These are phyloP conservation scores for Peltaster fructicola DNA, from an alignment of 2,329 filamentous ascomycete genomes.

Conservation along the genomic window DNA sequence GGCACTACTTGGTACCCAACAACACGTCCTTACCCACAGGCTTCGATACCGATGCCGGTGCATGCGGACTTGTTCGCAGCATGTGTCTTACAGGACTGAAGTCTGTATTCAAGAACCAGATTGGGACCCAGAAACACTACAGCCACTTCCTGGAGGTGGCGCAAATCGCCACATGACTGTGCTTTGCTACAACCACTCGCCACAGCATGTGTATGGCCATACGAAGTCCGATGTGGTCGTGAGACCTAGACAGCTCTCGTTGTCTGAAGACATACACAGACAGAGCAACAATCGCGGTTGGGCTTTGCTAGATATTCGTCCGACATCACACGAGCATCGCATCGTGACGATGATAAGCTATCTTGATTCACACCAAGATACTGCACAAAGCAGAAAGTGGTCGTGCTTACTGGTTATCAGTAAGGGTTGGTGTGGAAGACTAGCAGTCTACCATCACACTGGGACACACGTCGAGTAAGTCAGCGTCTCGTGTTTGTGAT, in stretches of 20 bases:
- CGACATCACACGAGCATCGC: neutral
- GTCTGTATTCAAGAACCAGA: neutral
- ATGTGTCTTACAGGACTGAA: slow-evolving; percentile 1
- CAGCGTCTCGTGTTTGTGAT: slow-evolving; percentile 4
- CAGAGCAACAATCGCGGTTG: too few species aligned
- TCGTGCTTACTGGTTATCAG: too few species aligned
- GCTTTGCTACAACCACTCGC: too few species aligned
- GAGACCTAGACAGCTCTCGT: too few species aligned
- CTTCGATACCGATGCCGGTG: neutral
- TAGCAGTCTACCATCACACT: slow-evolving; percentile 1
- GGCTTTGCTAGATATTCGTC: neutral
- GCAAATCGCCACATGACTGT: too few species aligned
- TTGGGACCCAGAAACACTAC: neutral
- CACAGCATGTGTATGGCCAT: too few species aligned
- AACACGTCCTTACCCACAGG: too few species aligned
- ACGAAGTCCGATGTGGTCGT: too few species aligned
- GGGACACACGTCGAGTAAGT: neutral
- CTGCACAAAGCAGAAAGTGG: too few species aligned
- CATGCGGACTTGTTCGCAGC: neutral
- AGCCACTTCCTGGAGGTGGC: neutral
- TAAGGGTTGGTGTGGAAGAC: neutral
- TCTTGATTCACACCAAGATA: slow-evolving; percentile 1
- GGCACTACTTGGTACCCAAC: neutral
- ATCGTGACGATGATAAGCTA: neutral
- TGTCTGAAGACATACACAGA: too few species aligned